Conservation (phyloP, 495 filamentous ascomycete genomes). For the Hypoxylon lienhwacheense region DNA sequence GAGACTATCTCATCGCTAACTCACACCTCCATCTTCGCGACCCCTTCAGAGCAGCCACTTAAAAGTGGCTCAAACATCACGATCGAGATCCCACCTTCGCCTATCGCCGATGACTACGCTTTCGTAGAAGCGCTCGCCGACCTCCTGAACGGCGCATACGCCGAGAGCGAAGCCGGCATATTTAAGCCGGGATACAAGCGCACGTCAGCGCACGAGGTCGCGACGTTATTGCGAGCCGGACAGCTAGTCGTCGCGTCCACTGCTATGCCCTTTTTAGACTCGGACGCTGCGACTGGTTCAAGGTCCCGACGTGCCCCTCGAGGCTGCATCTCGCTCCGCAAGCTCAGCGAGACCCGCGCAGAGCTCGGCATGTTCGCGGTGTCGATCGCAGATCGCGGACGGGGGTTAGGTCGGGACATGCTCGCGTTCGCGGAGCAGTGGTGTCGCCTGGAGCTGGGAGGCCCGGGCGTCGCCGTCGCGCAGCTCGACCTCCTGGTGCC, state of each 20-base stretch:
- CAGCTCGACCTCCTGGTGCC: slow-evolving; percentile 30
- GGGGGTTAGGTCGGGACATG: slow-evolving; percentile 26
- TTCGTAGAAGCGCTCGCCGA: background rate
- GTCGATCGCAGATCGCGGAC: slow-evolving; percentile 11
- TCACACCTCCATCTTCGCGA: background rate
- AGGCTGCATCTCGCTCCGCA: slow-evolving; percentile 26
- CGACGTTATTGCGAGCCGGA: slow-evolving; percentile 15
- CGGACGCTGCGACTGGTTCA: background rate
- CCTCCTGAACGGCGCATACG: slow-evolving; percentile 23
- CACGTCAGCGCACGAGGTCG: slow-evolving; percentile 20
- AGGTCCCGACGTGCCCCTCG: background rate
- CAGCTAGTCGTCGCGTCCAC: slow-evolving; percentile 23
- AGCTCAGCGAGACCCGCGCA: slow-evolving; percentile 3
- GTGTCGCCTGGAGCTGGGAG: slow-evolving; percentile 10
- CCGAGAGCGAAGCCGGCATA: slow-evolving; percentile 29
- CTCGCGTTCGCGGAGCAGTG: slow-evolving; percentile 27
- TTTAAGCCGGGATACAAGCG: slow-evolving; percentile 29
- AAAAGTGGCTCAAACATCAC: background rate
- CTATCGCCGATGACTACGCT: slow-evolving; percentile 7
- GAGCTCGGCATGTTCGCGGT: slow-evolving; percentile 32
- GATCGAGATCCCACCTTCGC: slow-evolving; percentile 13
- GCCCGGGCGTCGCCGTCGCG: slow-evolving; percentile 10
- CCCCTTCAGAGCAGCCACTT: background rate
- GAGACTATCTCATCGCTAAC: background rate
- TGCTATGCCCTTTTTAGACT: background rate